Conservation (phyloP, 495 filamentous ascomycete species). For the Penicillium coffeae region DNA sequence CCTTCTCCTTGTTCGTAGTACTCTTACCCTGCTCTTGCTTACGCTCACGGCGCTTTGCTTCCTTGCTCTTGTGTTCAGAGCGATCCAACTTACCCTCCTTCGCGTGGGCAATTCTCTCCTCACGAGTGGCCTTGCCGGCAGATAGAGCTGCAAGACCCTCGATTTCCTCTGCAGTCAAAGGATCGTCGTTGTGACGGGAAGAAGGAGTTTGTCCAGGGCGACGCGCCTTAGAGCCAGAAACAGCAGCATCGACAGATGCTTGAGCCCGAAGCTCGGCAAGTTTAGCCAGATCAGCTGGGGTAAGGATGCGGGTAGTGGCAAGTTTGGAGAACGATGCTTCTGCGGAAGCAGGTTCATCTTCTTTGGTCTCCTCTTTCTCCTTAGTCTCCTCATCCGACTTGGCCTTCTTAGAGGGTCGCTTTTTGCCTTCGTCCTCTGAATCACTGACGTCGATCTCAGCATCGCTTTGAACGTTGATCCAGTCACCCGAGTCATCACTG, state of each 20-base stretch:
- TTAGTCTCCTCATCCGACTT: conserved; percentile 28
- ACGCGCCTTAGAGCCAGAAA: conserved; percentile 44
- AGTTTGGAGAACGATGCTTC: conserved; percentile 56
- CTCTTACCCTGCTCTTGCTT: conserved; percentile 87
- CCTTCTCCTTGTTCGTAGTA: conserved; percentile 97
- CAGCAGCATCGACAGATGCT: conserved; percentile 61
- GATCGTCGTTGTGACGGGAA: conserved; percentile 70
- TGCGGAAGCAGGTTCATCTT: conserved; percentile 20
- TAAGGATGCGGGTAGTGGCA: conserved; percentile 84
- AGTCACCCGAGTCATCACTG: conserved; percentile 76
- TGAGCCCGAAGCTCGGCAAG: conserved; percentile 78
- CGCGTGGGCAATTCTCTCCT: conserved; percentile 75
- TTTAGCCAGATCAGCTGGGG: conserved; percentile 87
- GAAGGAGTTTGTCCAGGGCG: conserved; percentile 33
- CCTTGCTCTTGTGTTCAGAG: conserved; percentile 74
- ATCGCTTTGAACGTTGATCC: conserved; percentile 87
- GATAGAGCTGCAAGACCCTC: conserved; percentile 66
- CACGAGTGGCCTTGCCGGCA: conserved; percentile 69
- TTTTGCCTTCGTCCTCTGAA: conserved; percentile 62
- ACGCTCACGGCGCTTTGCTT: conserved; percentile 74
- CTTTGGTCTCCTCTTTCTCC: conserved; percentile 9
- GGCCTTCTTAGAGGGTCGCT: conserved; percentile 60
- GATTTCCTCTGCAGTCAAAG: conserved; percentile 82
- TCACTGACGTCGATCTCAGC: conserved; percentile 75
- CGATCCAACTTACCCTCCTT: conserved; percentile 70